phyloP scores from a whole-genome alignment of 1,284 basidiomycete species.

The Malassezia slooffiae region DNA sequence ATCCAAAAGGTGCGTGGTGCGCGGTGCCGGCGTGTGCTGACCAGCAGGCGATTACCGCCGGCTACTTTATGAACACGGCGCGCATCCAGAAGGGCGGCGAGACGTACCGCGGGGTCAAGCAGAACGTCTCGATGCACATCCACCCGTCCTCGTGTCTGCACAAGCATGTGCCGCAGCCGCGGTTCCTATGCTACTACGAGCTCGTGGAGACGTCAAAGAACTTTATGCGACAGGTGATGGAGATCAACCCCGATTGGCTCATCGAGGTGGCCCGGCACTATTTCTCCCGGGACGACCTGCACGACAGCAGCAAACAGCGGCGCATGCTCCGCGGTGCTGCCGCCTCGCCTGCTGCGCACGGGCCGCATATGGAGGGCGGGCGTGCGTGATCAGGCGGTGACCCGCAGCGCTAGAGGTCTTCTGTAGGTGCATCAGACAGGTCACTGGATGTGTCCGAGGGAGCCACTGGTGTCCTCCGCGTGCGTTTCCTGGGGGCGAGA shows the following conservation, averaged over 20 bases:
- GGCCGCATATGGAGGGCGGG: no score
- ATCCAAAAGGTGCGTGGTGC: no score
- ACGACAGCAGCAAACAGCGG: constrained; percentile 13
- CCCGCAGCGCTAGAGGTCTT: no score
- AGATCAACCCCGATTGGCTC: constrained; percentile 87
- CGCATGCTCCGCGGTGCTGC: constrained; percentile 8
- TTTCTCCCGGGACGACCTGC: constrained; percentile 29
- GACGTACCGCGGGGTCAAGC: constrained; percentile 76
- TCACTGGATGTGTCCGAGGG: no score
- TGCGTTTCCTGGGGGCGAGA: no score
- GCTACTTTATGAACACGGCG: constrained; percentile 85
- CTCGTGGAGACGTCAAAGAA: constrained; percentile 57
- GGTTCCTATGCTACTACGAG: constrained; percentile 81
- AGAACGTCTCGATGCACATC: constrained; percentile 85
- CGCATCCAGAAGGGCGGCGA: constrained; percentile 38
- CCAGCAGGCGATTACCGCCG: constrained; percentile 82
- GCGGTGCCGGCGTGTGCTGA: no score
- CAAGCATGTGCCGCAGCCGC: constrained; percentile 84
- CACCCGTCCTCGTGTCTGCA: constrained; percentile 91
- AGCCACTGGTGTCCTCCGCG: no score
- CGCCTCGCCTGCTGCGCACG: background rate
- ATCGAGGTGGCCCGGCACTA: constrained; percentile 56
- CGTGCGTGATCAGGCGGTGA: no score
- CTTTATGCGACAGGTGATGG: constrained; percentile 77
- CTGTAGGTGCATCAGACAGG: no score